Evolutionary conservation across 176 grass and related monocot species (phyloP).

Genomic region (Saccharum spontaneum): DNA sequence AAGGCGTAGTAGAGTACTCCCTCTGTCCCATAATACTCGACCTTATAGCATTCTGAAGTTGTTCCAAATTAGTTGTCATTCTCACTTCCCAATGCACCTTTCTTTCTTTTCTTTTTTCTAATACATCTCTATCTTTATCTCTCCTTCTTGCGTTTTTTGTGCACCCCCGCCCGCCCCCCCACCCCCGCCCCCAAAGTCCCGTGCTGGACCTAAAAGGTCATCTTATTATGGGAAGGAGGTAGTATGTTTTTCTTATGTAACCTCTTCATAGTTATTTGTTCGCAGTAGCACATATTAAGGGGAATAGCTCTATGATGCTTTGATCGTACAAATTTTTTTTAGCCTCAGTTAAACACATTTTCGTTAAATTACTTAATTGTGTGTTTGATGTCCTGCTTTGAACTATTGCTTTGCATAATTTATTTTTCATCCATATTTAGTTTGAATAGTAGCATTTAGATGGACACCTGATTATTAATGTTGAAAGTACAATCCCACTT

Average conservation of each 20-base stretch:
- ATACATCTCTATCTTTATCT: too few species aligned
- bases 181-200: too few species aligned
- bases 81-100: too few species aligned
- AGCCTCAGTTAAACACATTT: neutral
- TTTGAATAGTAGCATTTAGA: conserved; percentile 4
- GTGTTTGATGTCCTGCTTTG: conserved; percentile 6
- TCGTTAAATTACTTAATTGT: neutral
- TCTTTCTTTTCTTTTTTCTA: too few species aligned
- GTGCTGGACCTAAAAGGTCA: too few species aligned
- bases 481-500: neutral
- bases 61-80: too few species aligned
- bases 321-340: neutral
- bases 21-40: neutral
- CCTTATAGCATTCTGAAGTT: too few species aligned
- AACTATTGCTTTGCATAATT: conserved; percentile 1
- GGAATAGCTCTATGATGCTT: neutral
- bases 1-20: neutral
- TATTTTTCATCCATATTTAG: neutral
- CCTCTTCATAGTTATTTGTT: neutral
- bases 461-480: conserved; percentile 15
- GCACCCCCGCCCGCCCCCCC: too few species aligned
- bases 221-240: too few species aligned
- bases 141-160: too few species aligned
- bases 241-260: neutral
- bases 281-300: neutral